Percentiles rank a stretch among this genome's conserved stretches.
These are phyloP conservation scores for Endoconidiophora polonica DNA, from an alignment of 2,329 filamentous ascomycete genomes.

Conservation along the genomic window DNA sequence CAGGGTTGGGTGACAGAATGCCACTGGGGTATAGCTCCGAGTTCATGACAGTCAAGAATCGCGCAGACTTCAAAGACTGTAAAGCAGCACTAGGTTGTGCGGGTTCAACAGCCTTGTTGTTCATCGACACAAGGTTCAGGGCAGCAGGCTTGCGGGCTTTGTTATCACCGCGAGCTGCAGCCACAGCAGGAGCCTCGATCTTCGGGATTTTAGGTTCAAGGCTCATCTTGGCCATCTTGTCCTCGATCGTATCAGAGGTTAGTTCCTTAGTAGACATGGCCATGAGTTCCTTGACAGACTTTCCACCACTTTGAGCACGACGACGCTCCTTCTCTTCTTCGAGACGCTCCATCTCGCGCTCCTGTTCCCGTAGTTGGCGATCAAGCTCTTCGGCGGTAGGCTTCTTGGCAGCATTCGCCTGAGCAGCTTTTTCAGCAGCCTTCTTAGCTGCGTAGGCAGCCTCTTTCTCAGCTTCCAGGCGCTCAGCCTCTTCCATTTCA, in stretches of 20 bases:
- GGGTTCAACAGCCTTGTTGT: conserved; percentile 73
- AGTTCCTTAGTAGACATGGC: conserved; percentile 19
- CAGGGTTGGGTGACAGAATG: conserved; percentile 79
- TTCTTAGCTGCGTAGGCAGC: conserved; percentile 33
- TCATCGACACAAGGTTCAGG: conserved; percentile 70
- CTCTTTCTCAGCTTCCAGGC: conserved; percentile 26
- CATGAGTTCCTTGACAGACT: conserved; percentile 29
- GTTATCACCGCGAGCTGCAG: conserved; percentile 31
- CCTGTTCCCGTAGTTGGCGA: conserved; percentile 53
- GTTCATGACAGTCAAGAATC: conserved; percentile 66
- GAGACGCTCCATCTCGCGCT: conserved; percentile 53
- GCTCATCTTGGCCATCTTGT: conserved; percentile 36
- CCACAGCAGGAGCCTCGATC: conserved; percentile 24
- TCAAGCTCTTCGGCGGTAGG: conserved; percentile 38
- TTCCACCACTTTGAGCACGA: conserved; percentile 35
- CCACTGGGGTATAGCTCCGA: conserved; percentile 68
- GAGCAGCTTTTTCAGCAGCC: conserved; percentile 26
- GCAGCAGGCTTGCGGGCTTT: conserved; percentile 59
- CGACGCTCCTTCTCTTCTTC: conserved; percentile 53
- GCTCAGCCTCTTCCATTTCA: conserved; percentile 43
- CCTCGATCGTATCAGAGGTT: conserved; percentile 19
- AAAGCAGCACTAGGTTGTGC: conserved; percentile 87
- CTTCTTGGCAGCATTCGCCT: conserved; percentile 23
- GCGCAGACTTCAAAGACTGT: conserved; percentile 79
- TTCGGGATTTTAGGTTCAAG: conserved; percentile 34